These are phyloP conservation scores for Filobasidium wieringae DNA, from an alignment of 768 basidiomycete species.

Conservation along the genomic window DNA sequence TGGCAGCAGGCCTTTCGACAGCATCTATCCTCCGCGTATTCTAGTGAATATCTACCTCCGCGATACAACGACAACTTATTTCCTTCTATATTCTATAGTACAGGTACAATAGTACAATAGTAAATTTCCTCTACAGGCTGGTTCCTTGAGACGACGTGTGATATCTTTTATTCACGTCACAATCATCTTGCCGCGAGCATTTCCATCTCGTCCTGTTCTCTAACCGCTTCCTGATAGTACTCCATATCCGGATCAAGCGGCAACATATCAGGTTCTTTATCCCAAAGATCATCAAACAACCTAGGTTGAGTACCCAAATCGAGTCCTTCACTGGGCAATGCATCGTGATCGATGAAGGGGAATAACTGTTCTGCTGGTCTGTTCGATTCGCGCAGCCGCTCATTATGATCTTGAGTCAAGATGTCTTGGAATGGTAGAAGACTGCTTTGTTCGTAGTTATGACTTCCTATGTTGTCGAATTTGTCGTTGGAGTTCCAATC, in stretches of 20 bases:
- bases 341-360: slow-evolving; percentile 5
- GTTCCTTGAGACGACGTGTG: no score
- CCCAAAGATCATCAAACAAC: slow-evolving; percentile 1
- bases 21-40: no score
- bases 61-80: no score
- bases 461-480: background rate
- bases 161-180: no score
- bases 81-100: no score
- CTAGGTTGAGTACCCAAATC: slow-evolving; percentile 14
- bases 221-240: slow-evolving; percentile 9
- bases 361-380: background rate
- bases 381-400: background rate
- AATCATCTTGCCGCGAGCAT: background rate
- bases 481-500: background rate
- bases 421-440: background rate
- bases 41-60: no score
- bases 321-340: slow-evolving; percentile 7
- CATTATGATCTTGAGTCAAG: background rate
- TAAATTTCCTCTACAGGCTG: no score
- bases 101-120: no score
- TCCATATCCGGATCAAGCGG: slow-evolving; percentile 12
- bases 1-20: no score
- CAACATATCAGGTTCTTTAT: background rate
- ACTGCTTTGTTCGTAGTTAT: background rate
- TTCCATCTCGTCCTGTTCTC: slow-evolving; percentile 14